phyloP scores from a whole-genome alignment of 2,329 filamentous ascomycete species.

The Aspergillus clavatus region DNA sequence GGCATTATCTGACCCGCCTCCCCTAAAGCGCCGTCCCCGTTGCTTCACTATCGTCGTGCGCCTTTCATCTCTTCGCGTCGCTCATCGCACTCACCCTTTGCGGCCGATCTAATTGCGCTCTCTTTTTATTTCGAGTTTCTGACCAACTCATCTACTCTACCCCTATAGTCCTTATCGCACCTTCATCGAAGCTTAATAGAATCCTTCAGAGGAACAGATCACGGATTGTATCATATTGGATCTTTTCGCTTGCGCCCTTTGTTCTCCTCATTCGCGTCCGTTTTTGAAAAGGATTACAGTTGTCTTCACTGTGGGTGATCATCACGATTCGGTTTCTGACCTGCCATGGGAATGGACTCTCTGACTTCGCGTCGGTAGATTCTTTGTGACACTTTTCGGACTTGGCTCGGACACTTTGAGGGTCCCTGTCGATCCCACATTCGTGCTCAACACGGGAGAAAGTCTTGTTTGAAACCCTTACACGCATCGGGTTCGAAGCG shows the following conservation, averaged over 20 bases:
- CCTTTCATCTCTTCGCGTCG: slow-evolving; percentile 14
- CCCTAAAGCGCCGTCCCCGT: slow-evolving; percentile 18
- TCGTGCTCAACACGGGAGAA: neutral
- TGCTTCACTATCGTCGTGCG: slow-evolving; percentile 4
- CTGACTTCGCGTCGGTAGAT: slow-evolving; percentile 5
- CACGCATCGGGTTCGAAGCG: slow-evolving; percentile 6
- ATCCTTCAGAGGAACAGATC: neutral
- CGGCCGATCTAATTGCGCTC: slow-evolving; percentile 19
- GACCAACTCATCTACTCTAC: too few species aligned
- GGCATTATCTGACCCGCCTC: slow-evolving; percentile 6
- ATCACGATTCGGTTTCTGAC: neutral
- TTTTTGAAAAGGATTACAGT: slow-evolving; percentile 13
- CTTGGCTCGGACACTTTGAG: neutral
- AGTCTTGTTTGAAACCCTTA: neutral
- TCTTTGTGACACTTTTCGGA: slow-evolving; percentile 3
- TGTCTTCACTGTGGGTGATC: slow-evolving; percentile 7
- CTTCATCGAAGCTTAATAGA: neutral
- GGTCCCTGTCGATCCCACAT: slow-evolving; percentile 9
- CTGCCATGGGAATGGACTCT: neutral
- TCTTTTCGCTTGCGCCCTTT: slow-evolving; percentile 4
- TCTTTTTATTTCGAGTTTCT: slow-evolving; percentile 8
- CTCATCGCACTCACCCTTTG: slow-evolving; percentile 14
- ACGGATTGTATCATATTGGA: slow-evolving; percentile 1
- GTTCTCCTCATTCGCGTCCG: slow-evolving; percentile 9
- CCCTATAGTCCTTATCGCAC: neutral